These are phyloP conservation scores for Dioszegia crocea DNA, from an alignment of 768 basidiomycete genomes.

Conservation along the genomic window DNA sequence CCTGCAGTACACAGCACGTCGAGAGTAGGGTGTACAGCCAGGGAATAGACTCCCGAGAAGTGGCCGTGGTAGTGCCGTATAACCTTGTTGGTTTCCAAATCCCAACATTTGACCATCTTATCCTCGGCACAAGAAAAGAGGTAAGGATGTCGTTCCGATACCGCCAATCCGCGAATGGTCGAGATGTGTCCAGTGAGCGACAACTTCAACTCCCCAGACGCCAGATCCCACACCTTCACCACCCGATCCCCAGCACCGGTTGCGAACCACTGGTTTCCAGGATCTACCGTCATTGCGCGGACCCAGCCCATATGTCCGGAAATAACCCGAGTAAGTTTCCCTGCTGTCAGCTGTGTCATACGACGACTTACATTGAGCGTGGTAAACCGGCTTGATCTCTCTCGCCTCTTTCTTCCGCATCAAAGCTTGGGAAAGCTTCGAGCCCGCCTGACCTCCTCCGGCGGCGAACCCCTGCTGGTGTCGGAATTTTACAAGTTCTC, in stretches of 20 bases:
- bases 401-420: conserved; percentile 88
- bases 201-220: conserved; percentile 93
- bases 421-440: conserved; percentile 75
- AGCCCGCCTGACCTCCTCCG: conserved; percentile 49
- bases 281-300: conserved; percentile 89
- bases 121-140: conserved; percentile 97
- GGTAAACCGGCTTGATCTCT: conserved; percentile 91
- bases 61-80: conserved; percentile 99
- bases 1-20: conserved; percentile 93
- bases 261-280: conserved; percentile 97
- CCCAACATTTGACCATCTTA: conserved; percentile 99
- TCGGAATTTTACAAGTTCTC: conserved; percentile 46
- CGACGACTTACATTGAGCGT: conserved; percentile 64
- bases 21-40: conserved; percentile 88
- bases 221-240: conserved; percentile 98
- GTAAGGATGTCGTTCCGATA: conserved; percentile 89
- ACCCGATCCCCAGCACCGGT: conserved; percentile 97
- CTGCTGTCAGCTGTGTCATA: conserved; percentile 20
- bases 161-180: conserved; percentile 89
- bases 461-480: conserved; percentile 50
- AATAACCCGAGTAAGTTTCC: conserved; percentile 94
- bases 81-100: conserved; percentile 96
- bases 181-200: conserved; percentile 96
- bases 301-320: conserved; percentile 99
- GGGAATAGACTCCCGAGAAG: conserved; percentile 91